Base-by-base conservation (phyloP, 1,284 basidiomycete genomes). In the Chalciporus sp. region DNA sequence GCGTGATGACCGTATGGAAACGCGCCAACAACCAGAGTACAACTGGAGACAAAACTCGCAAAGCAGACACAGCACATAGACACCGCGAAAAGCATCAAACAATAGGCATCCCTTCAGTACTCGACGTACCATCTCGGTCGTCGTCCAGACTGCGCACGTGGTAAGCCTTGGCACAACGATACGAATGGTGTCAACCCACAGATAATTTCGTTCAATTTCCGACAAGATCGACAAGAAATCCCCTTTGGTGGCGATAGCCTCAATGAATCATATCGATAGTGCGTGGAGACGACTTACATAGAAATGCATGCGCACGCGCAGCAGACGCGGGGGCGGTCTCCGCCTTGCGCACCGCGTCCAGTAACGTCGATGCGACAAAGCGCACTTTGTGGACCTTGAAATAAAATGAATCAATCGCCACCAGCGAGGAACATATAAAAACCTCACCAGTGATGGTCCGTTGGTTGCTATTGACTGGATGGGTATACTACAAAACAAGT, bases 401-500 rank as follows among this genome's bases (percentile, higher is more conserved):
- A n/a, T 47, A 37, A 17, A 17, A 17, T 37, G n/a, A 37, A 44
- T 62, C 43, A 57, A 40, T 20, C 19, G 4, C 29, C 31, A 8
- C 20, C 33, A 47, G 4, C 14, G 9, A 11, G 10, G 5, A 33
- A 48, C 28, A 9, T 23, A 11, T 31, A 20, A 37, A 17, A 35
- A 37, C 61, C 80, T 69, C 58, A 87, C 89, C 74, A 91, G 72
- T 55, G 86, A 89, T 4, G 88, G 85, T 10, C 90, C 90, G 67
- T 94, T 95, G 44, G 92, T 92, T 9, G 92, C 92, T 62, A 94
- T 93, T 23, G 89, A 91, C 70, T 93, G 91, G 55, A 94, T 93
- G 7, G 92, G 92, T 61, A 94, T 94, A 65, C 89, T 92, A 61
- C 45, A 61, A 3, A 16, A 7, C n/a, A n/a, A 12, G 28, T 51